Evolutionary conservation across 495 filamentous ascomycete genomes (phyloP), one percentile per base, ranked within the genome.

Genomic region (Hypoxylon perforatum): DNA sequence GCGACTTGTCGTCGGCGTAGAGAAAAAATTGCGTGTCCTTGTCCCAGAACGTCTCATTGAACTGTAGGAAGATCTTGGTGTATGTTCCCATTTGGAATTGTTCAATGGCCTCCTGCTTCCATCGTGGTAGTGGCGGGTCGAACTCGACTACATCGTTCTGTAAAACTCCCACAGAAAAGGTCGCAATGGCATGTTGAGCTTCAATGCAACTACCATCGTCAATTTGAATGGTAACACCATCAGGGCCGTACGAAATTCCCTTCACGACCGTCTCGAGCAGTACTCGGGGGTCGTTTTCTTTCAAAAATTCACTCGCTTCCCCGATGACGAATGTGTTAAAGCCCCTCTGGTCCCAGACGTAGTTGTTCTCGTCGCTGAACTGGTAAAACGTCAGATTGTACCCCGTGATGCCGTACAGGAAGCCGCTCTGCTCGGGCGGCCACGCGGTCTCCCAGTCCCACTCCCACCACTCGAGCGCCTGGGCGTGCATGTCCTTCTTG

Each of bases 41-140:
- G 46, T 89, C 84, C 90, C 91, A 93, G 77, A 91, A 93, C 5
- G 86, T 85, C 35, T 88, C 76, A 57, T 85, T 82, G 74, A 92
- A 93, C 56, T 90, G 89, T 11, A 92, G 74, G 80, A 92, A 92
- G 63, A 92, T 87, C 69, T 92, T 92, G 56, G 88, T 92, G 78
- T 92, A 93, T 1, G 87, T 92, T 21, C 86, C 89, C 85, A 93
- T 91, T 60, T 82, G 81, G 74, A 91, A 91, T 42, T 83, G 85
- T 5, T 85, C 82, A 64, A 92, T 88, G 7, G 86, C 86, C 19
- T 81, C 82, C 10, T 81, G 78, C 67, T 93, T 92, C 90, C 89
- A 91, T 9, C 75, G 72, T 0, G 90, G 90, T 0, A 92, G 79
- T 2, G 75, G 69, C 0, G 91, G 90, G 10, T 74, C 67, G 72